phyloP scores from a whole-genome alignment of 192 early-diverging fungal species.

The Chytriomyces sp. region DNA sequence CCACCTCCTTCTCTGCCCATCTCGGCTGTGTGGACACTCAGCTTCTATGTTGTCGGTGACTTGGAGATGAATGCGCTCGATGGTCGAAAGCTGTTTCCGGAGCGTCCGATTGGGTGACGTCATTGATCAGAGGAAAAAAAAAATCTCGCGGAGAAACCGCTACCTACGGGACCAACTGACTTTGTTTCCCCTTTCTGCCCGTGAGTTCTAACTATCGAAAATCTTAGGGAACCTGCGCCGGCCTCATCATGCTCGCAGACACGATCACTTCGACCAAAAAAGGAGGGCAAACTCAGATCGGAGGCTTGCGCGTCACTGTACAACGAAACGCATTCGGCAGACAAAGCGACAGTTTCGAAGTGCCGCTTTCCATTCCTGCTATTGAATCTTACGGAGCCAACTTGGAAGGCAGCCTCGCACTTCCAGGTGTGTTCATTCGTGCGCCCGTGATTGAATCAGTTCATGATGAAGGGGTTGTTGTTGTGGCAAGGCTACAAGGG shows the following conservation, averaged over 20 bases:
- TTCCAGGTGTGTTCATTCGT: constrained; percentile 89
- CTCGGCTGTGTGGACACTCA: too few relatives aligned
- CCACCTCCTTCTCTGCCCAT: not conserved
- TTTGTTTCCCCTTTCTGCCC: too few relatives aligned
- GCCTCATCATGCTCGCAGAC: constrained; percentile 89
- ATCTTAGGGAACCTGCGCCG: constrained; percentile 89
- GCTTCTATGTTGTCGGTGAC: too few relatives aligned
- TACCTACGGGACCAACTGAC: too few relatives aligned
- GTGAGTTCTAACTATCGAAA: too few relatives aligned
- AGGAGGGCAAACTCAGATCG: constrained; percentile 85
- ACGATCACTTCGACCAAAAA: constrained; percentile 74
- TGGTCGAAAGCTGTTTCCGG: too few relatives aligned
- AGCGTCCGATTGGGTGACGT: too few relatives aligned
- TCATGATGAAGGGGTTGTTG: constrained; percentile 64
- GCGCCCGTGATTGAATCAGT: constrained; percentile 85
- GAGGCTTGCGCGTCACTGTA: constrained; percentile 82
- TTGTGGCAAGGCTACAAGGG: constrained; percentile 67
- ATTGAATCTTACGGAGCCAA: constrained; percentile 35
- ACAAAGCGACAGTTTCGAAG: constrained; percentile 91
- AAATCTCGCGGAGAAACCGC: too few relatives aligned
- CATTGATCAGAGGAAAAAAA: too few relatives aligned
- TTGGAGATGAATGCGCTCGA: too few relatives aligned
- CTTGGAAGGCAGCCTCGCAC: constrained; percentile 34
- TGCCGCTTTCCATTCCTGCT: constrained; percentile 64
- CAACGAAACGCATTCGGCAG: constrained; percentile 93